Evolutionary conservation across 2,329 filamentous ascomycete species (phyloP).

Genomic region (Hypomyces perniciosus): DNA sequence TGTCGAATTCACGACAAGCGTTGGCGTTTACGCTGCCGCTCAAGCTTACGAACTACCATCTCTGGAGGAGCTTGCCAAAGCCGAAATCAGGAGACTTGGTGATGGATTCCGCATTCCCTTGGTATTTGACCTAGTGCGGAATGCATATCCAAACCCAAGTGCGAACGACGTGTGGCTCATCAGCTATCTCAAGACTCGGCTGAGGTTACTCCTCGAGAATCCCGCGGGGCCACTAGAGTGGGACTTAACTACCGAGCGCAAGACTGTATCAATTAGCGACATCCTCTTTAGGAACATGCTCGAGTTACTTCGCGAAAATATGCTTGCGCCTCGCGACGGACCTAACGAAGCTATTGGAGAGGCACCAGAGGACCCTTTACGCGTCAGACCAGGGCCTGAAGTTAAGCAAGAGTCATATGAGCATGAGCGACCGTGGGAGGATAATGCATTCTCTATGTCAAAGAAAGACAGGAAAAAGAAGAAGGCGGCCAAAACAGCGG

Average conservation of each 20-base stretch:
- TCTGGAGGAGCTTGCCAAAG: constrained; percentile 5
- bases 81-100: constrained; percentile 7
- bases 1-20: constrained; percentile 6
- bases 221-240: neutral
- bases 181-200: constrained; percentile 1
- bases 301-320: constrained; percentile 1
- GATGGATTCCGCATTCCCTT: neutral
- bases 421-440: too few species aligned
- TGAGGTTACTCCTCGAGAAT: neutral
- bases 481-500: too few species aligned
- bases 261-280: constrained; percentile 3
- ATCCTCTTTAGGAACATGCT: constrained; percentile 2
- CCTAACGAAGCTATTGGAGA: neutral
- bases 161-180: constrained; percentile 8
- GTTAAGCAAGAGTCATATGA: neutral
- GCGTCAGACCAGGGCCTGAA: neutral
- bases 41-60: constrained; percentile 1
- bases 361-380: neutral
- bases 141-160: neutral
- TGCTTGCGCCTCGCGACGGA: neutral
- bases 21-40: constrained; percentile 7
- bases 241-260: neutral
- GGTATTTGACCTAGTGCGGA: constrained; percentile 4
- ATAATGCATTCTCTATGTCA: too few species aligned
- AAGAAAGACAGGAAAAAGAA: too few species aligned